Evolutionary conservation across 306 rosid genomes (phyloP), one percentile per base, ranked within the genome.

Genomic region (Lathyrus oleraceus): DNA sequence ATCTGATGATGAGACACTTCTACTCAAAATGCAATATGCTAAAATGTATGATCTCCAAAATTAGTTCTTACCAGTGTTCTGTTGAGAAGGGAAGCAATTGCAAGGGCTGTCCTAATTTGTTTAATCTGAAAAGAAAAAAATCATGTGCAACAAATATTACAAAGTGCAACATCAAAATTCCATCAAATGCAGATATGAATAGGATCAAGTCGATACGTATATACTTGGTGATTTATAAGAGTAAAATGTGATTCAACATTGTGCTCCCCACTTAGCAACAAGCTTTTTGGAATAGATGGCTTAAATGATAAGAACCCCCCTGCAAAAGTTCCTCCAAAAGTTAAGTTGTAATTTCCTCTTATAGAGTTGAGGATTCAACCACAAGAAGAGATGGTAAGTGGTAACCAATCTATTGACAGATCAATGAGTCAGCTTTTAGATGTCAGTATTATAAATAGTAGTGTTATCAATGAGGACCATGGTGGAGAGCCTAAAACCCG

Each of bases 151-250:
- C 28, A 42, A 57, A 73, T 58, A 20, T 69, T 67, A 82, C 25
- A 75, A 59, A 70, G 75, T 57, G 52, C 35, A 59, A 71, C 6
- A 74, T 16, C 23, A 44, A 35, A 65, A 66, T 64, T 73, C 48
- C 47, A 61, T 76, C 65, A 61, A 75, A 74, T 71, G 68, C 49
- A 65, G 52, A 73, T 67, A 59, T 28, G 57, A 61, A 68, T 40
- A 68, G 73, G 72, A 76, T 65, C 74, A 73, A 53, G 78, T 82
- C 23, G 74, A 58, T 61, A 74, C 83, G 69, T 57, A 77, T 90
- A 76, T 91, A 94, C 99, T 85, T 91, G 97, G 75, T 88, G 86
- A 86, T 91, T 94, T 61, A 91, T 71, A 66, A 94, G 99, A 80
- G 86, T 15, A 77, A 91, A 94, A 82, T 94, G 99, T 43, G 99